A percentile compares a stretch with the other conserved stretches of the same genome.
Evolutionary conservation across 2,329 filamentous ascomycete species (phyloP).

Genomic region (Helminthosporium solani): DNA sequence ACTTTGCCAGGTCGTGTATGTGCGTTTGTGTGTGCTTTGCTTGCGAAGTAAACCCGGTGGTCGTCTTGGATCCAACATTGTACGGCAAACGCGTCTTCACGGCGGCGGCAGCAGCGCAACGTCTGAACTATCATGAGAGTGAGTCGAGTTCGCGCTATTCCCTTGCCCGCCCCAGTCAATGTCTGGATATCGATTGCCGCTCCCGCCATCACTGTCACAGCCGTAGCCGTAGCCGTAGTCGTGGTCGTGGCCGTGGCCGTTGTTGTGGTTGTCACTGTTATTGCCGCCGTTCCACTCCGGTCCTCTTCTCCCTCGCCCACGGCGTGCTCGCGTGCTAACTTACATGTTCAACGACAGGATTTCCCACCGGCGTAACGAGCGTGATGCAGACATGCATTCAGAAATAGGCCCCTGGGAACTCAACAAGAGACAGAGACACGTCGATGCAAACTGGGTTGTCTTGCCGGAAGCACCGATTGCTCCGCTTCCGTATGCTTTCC

Average conservation of each 20-base stretch:
- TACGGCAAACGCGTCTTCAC: slow-evolving; percentile 11
- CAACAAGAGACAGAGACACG: slow-evolving; percentile 34
- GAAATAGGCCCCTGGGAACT: slow-evolving; percentile 33
- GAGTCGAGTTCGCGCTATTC: slow-evolving; percentile 22
- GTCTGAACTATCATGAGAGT: slow-evolving; percentile 36
- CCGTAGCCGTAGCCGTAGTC: too few species aligned
- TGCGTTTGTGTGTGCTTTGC: slow-evolving; percentile 1
- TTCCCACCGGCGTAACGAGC: slow-evolving; percentile 21
- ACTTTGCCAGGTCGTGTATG: slow-evolving; percentile 23
- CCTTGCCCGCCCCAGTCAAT: too few species aligned
- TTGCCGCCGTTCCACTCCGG: slow-evolving; percentile 2
- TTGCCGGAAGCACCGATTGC: slow-evolving; percentile 25
- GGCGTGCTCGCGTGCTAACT: slow-evolving; percentile 23
- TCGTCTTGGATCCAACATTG: not conserved
- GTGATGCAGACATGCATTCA: slow-evolving; percentile 43
- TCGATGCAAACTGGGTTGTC: slow-evolving; percentile 30
- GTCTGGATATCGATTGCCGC: not conserved
- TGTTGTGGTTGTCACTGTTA: not conserved
- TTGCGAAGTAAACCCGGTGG: not conserved
- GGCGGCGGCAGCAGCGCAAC: slow-evolving; percentile 22
- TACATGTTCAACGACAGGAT: slow-evolving; percentile 13
- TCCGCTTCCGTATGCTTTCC: slow-evolving; percentile 30
- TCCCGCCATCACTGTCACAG: too few species aligned
- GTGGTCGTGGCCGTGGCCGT: too few species aligned
- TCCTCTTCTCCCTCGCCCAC: not conserved